Base-by-base conservation (phyloP, 2,329 filamentous ascomycete species). In the Claviceps purpurea region DNA sequence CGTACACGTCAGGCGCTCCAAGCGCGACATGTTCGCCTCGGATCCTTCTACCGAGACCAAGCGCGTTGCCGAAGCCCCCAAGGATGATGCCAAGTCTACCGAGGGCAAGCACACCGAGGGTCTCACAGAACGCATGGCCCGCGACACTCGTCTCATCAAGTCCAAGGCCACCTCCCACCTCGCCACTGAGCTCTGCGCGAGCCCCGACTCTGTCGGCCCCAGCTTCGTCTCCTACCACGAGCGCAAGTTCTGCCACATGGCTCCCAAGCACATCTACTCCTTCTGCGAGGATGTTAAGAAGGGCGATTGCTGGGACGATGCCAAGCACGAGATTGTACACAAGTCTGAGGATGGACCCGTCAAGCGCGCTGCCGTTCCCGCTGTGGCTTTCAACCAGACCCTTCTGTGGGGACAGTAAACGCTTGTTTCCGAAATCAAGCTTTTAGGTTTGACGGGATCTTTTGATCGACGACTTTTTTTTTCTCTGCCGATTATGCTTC, bases 211-310 rank as follows among this genome's bases (percentile, higher is more conserved):
- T 3, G 6, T 49, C 14, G 50, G 50, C 7, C 50, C 50, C 18
- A 52, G 48, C 50, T 56, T 59, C 13, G 53, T 58, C 5, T 59
- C 55, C 4, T 56, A 55, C 49, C 22, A 11, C 4, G 57, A 59
- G 41, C n/a, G 49, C 13, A 56, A 55, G 47, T 58, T 58, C 50
- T 59, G 56, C 50, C 42, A 56, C 55, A 59, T 58, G 57, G 47
- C 50, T 16, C 47, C 40, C 47, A 58, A 58, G 53, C 56, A 47
- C 5, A 2, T 56, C n/a, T 58, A 57, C 41, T 2, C 40, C 0
- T 53, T 59, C 48, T 58, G 57, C 52, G 49, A 48, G 1, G 44
- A 50, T 1, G 34, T 49, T 49, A 30, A 51, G 26, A 20, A 34
- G 16, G 55, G 55, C 14, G 44, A 55, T 1, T 58, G 57, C 51